Percentiles rank a stretch among this genome's conserved stretches.
Conservation (phyloP, 768 basidiomycete genomes). For the Suillus cothurnatus region DNA sequence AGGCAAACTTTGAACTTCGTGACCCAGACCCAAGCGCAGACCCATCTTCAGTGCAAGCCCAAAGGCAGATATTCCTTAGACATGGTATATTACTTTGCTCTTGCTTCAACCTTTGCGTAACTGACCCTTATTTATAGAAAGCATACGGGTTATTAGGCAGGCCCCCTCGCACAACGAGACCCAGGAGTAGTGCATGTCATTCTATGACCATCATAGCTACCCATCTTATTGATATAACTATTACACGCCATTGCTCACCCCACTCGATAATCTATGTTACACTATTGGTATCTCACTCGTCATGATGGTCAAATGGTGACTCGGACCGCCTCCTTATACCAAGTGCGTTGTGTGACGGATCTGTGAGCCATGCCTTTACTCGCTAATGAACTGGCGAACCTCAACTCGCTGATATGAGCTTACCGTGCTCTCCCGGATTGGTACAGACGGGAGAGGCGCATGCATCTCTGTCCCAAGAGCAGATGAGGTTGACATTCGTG, state of each 20-base stretch:
- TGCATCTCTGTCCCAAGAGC: conserved; percentile 31
- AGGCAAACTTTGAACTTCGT: conserved; percentile 75
- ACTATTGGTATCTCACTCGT: conserved; percentile 23
- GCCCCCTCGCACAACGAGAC: conserved; percentile 25
- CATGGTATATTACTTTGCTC: conserved; percentile 55
- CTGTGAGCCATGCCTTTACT: conserved; percentile 36
- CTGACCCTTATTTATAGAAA: conserved; percentile 43
- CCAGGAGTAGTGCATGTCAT: conserved; percentile 10
- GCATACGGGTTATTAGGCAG: conserved; percentile 48
- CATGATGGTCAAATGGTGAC: conserved; percentile 44
- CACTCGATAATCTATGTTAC: conserved; percentile 21
- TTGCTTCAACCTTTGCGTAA: not conserved
- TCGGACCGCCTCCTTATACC: conserved; percentile 41
- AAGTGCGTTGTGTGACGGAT: conserved; percentile 26
- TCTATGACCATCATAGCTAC: not conserved
- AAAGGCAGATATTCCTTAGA: conserved; percentile 80
- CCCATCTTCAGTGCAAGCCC: conserved; percentile 64
- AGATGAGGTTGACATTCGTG: conserved; percentile 29
- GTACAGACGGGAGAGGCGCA: conserved; percentile 29
- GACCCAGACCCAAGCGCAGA: conserved; percentile 72
- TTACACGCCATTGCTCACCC: not conserved
- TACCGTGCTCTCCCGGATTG: conserved; percentile 32
- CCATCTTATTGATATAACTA: not conserved
- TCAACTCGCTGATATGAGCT: conserved; percentile 28
- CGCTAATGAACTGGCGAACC: conserved; percentile 28